Base-by-base conservation (phyloP, 176 grass and related monocot genomes). In the Melocanna baccifera region DNA sequence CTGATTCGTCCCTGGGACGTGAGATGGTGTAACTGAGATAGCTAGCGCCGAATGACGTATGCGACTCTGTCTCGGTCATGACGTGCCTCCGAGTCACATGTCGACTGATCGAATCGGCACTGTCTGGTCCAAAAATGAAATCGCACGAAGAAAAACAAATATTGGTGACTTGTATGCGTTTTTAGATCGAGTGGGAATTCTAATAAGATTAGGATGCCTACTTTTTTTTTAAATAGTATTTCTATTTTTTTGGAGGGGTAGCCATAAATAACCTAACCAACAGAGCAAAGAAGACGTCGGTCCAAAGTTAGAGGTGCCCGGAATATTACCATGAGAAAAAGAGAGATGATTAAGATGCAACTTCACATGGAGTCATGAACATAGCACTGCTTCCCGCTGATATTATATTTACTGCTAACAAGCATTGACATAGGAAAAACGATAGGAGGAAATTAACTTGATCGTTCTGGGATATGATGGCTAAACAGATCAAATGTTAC, bases 401-500 rank as follows among this genome's bases (percentile, higher is more conserved):
- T 42, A 42, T 42, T 42, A 42, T 42, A 45, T 45, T 45, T 45
- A 45, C 11, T 45, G 43, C 43, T 45, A 12, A 45, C 11, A 45
- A 45, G 43, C 43, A 25, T 59, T 32, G 47, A 34, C 1, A 34
- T 74, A 29, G 71, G 28, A 34, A 52, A 58, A 59, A 25, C 9
- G 56, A 59, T 12, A 25, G 71, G 9, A 7, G 9, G 50, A 34
- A 53, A 34, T 52, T 53, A 37, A 36, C 20, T 40, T 58, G 52
- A 25, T 7, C 63, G 68, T 81, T 26, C 12, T 69, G 20, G 53
- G n/a, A 43, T 8, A 29, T 15, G 43, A 23, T 43, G 7, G 13
- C 39, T 78, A 43, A 53, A 26, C 30, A 81, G 7, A 81, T 55
- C 30, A 83, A 75, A 74, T 13, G 42, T 84, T 64, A 41, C 63